Conservation (phyloP, 345 rosid species). For the Euphorbia peplus region DNA sequence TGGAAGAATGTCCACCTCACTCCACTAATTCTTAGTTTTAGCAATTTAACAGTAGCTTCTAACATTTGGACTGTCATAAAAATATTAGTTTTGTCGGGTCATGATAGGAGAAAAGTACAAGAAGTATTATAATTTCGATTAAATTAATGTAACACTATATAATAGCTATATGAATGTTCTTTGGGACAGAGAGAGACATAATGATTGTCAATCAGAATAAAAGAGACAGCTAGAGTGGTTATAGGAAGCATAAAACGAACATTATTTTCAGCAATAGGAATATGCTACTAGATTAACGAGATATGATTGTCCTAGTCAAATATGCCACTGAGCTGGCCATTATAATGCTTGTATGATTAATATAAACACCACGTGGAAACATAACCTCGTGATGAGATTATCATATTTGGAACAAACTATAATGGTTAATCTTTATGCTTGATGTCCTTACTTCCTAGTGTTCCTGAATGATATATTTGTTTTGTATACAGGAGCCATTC, state of each 20-base stretch:
- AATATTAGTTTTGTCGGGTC: not conserved
- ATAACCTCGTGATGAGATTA: not conserved
- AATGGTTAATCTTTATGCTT: slow-evolving; percentile 1
- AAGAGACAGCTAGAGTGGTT: slow-evolving; percentile 6
- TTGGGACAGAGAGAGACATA: not conserved
- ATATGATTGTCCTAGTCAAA: not conserved
- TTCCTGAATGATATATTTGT: slow-evolving; percentile 7
- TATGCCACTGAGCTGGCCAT: slow-evolving; percentile 6
- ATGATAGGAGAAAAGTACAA: not conserved
- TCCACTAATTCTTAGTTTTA: slow-evolving; percentile 1
- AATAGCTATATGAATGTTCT: not conserved
- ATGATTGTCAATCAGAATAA: not conserved
- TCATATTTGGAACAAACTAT: not conserved
- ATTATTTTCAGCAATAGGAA: slow-evolving; percentile 5
- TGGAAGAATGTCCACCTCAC: not conserved
- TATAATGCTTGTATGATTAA: not conserved
- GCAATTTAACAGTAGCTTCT: not conserved
- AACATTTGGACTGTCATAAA: not conserved
- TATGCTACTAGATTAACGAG: not conserved
- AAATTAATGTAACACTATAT: not conserved
- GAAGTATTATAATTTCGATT: not conserved
- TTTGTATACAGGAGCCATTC: slow-evolving; percentile 65
- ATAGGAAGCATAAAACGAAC: slow-evolving; percentile 6
- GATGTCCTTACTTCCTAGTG: not conserved
- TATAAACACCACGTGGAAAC: not conserved